A percentile compares a stretch with the other conserved stretches of the same genome.
These are phyloP conservation scores for Ceratocystis alfenasii DNA, from an alignment of 2,329 filamentous ascomycete species.

Conservation along the genomic window DNA sequence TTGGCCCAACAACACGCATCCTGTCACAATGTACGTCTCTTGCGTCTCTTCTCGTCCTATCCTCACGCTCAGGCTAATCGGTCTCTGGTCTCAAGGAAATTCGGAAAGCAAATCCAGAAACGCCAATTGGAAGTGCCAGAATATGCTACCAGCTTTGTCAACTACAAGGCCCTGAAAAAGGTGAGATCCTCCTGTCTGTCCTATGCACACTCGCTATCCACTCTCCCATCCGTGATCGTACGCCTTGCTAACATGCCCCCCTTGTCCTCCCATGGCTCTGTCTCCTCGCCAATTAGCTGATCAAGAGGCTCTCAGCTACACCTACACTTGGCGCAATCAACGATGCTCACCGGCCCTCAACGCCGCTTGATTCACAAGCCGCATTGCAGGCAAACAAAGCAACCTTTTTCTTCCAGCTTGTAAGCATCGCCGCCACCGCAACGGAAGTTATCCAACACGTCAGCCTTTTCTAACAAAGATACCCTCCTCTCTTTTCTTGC, in stretches of 20 bases:
- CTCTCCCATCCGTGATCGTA: no score
- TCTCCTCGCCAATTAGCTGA: constrained; percentile 52
- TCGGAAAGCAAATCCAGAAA: constrained; percentile 98
- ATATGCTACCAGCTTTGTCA: constrained; percentile 98
- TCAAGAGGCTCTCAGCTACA: constrained; percentile 92
- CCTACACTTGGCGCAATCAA: constrained; percentile 70
- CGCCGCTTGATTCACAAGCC: constrained; percentile 62
- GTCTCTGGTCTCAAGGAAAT: constrained; percentile 58
- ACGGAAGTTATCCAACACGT: constrained; percentile 98
- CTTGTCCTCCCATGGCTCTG: background rate
- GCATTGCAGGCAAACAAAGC: constrained; percentile 93
- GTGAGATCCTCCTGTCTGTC: constrained; percentile 37
- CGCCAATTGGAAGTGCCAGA: constrained; percentile 97
- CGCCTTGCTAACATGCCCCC: background rate
- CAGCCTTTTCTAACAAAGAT: constrained; percentile 30
- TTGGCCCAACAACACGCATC: background rate
- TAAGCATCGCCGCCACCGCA: constrained; percentile 44
- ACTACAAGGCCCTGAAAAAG: constrained; percentile 99
- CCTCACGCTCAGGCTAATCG: background rate
- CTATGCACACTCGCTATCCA: background rate
- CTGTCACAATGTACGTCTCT: constrained; percentile 1
- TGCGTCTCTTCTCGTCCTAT: background rate
- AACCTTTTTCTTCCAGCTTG: constrained; percentile 95
- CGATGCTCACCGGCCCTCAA: constrained; percentile 40
- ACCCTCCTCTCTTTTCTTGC: constrained; percentile 30